Evolutionary conservation across 352 stramenopile species (phyloP).

Genomic region (Phytophthora citricola): DNA sequence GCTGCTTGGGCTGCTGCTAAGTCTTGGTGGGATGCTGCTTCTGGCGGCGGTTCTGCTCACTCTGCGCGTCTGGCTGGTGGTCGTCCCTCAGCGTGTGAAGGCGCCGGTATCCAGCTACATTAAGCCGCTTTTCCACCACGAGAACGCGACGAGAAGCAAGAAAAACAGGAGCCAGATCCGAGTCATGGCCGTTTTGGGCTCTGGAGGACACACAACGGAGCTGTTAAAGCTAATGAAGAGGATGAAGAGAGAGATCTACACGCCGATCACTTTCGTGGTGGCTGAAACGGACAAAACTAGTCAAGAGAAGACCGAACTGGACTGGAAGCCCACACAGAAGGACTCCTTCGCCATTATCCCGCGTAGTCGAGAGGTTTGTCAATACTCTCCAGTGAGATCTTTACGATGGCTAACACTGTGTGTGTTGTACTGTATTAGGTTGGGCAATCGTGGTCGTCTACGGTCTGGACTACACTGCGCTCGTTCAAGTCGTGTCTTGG

Average conservation of each 20-base stretch:
- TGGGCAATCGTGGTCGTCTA: conserved; percentile 92
- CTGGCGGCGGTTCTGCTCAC: conserved; percentile 28
- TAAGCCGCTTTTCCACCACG: conserved; percentile 25
- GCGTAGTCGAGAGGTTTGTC: conserved; percentile 87
- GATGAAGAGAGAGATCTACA: conserved; percentile 81
- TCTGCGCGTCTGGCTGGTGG: conserved; percentile 40
- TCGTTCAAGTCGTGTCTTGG: conserved; percentile 81
- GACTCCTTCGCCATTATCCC: conserved; percentile 88
- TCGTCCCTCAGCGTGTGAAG: conserved; percentile 37
- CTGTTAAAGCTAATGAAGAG: conserved; percentile 94
- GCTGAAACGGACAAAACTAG: conserved; percentile 94
- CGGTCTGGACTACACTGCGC: conserved; percentile 87
- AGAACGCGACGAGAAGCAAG: conserved; percentile 12
- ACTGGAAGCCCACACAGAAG: conserved; percentile 54
- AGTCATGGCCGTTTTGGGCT: conserved; percentile 87
- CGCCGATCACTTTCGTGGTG: conserved; percentile 90
- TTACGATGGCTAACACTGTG: background rate
- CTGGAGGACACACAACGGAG: conserved; percentile 94
- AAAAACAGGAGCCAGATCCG: conserved; percentile 34
- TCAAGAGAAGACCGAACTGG: conserved; percentile 69
- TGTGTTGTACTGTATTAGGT: conserved; percentile 55
- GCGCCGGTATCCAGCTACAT: conserved; percentile 24
- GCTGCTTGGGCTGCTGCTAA: conserved; percentile 28
- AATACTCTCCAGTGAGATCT: background rate
- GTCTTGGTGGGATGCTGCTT: conserved; percentile 19